These are phyloP conservation scores for Taphrina deformans DNA, from an alignment of 1,139 yeast genomes.

Conservation along the genomic window DNA sequence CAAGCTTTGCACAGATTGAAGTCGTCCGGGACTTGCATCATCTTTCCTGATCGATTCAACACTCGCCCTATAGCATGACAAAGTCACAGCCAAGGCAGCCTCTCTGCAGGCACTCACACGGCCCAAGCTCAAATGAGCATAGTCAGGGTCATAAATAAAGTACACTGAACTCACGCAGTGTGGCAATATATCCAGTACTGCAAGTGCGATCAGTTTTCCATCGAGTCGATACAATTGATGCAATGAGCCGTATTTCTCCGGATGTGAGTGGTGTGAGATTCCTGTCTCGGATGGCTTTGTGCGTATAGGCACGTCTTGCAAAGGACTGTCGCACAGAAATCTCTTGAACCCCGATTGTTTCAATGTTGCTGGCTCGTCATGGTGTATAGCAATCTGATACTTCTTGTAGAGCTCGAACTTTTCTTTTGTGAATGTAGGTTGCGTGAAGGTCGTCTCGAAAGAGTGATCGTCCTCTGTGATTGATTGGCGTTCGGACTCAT, in stretches of 20 bases:
- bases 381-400: constrained; percentile 70
- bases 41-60: background rate
- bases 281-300: background rate
- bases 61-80: background rate
- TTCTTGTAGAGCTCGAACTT: constrained; percentile 66
- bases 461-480: background rate
- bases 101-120: constrained; percentile 76
- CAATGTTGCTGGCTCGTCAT: constrained; percentile 57
- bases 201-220: constrained; percentile 66
- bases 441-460: constrained; percentile 52
- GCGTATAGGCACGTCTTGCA: constrained; percentile 41
- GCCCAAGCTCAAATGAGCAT: constrained; percentile 67
- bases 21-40: constrained; percentile 44
- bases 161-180: constrained; percentile 78
- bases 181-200: constrained; percentile 76
- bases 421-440: constrained; percentile 57
- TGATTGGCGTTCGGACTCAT: background rate
- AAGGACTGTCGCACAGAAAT: constrained; percentile 75
- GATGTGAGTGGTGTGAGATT: background rate
- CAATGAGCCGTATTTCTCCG: constrained; percentile 51
- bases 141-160: constrained; percentile 76
- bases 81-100: constrained; percentile 51
- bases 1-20: constrained; percentile 39
- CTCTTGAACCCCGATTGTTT: constrained; percentile 54
- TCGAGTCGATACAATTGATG: constrained; percentile 79